Percentiles rank a stretch among this genome's conserved stretches.
Evolutionary conservation across 768 basidiomycete genomes (phyloP).

Genomic region (Saitozyma podzolica): DNA sequence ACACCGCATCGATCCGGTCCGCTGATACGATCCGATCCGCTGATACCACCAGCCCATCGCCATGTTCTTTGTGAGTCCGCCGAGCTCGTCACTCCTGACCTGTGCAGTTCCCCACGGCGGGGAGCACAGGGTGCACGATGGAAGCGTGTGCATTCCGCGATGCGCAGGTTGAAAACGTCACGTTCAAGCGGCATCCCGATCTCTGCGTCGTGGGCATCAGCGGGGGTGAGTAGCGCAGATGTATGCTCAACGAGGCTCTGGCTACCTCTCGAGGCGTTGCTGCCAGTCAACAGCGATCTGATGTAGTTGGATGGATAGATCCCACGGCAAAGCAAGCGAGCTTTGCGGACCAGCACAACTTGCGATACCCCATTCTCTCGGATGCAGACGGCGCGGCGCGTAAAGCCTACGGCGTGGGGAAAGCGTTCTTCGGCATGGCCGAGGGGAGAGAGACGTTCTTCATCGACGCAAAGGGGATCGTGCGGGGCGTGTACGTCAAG

Average conservation of each 20-base stretch:
- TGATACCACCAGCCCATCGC: constrained; percentile 62
- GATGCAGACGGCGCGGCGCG: constrained; percentile 66
- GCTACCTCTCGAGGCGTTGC: neutral
- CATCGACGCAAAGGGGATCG: constrained; percentile 68
- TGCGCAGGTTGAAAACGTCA: constrained; percentile 63
- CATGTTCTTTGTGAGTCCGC: constrained; percentile 66
- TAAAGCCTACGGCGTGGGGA: constrained; percentile 67
- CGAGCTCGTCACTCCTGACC: constrained; percentile 54
- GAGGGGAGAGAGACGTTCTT: constrained; percentile 68
- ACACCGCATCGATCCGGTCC: constrained; percentile 31
- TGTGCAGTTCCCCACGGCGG: constrained; percentile 53
- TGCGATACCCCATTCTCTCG: constrained; percentile 70
- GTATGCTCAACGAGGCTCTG: neutral
- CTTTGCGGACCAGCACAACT: constrained; percentile 62
- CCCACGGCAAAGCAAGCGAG: constrained; percentile 69
- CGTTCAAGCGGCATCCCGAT: constrained; percentile 63
- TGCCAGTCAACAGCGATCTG: neutral
- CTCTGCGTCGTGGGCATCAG: constrained; percentile 73
- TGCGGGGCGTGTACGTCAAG: constrained; percentile 58
- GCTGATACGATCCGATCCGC: constrained; percentile 56
- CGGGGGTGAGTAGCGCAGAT: constrained; percentile 51
- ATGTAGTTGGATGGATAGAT: no score
- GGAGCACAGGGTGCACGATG: constrained; percentile 74
- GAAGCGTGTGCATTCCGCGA: constrained; percentile 82
- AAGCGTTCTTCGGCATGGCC: constrained; percentile 65